Base-by-base conservation (phyloP, 2,329 filamentous ascomycete genomes). In the Xylariaceae sp. region DNA sequence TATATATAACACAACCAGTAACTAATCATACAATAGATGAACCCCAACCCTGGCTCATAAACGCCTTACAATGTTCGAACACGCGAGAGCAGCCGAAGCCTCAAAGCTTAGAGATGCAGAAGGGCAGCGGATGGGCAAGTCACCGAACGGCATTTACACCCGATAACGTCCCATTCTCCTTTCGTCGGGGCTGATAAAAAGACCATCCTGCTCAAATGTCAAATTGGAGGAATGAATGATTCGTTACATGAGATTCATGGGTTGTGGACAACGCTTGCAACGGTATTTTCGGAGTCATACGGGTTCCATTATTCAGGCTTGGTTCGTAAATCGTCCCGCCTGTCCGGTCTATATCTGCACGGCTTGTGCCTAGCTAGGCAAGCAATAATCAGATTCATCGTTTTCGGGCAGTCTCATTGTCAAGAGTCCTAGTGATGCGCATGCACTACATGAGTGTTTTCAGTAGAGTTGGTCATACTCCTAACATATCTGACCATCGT, bases 1-100 rank as follows among this genome's bases (percentile, higher is more conserved):
- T 9, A n/a, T 8, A 27, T 4, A 9, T 11, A 29, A 19, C 4
- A 9, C n/a, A 9, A 4, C 26, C 4, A 42, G 6, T n/a, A 2
- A 47, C 64, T 68, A 55, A 64, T 34, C 43, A 32, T 9, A 9
- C 8, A n/a, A 34, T 47, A 72, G 71, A 73, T 73, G 71, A 73
- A 73, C 70, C 71, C 71, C 68, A 72, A 72, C 69, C 71, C 71
- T 58, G 65, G 69, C 59, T 39, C 70, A 54, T 73, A 72, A 71
- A 59, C 64, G 59, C 53, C 42, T 54, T 52, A 47, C 44, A 50
- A 46, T 56, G 51, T 48, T 49, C 52, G 55, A 56, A 57, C 58
- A 56, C 54, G 58, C 59, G 50, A 63, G 62, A 60, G 65, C 63
- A 68, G 66, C 65, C 63, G 47, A 62, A 30, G 62, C 51, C 19